Evolutionary conservation across 257 asterid species (phyloP).

Genomic region (Misopates orontium): DNA sequence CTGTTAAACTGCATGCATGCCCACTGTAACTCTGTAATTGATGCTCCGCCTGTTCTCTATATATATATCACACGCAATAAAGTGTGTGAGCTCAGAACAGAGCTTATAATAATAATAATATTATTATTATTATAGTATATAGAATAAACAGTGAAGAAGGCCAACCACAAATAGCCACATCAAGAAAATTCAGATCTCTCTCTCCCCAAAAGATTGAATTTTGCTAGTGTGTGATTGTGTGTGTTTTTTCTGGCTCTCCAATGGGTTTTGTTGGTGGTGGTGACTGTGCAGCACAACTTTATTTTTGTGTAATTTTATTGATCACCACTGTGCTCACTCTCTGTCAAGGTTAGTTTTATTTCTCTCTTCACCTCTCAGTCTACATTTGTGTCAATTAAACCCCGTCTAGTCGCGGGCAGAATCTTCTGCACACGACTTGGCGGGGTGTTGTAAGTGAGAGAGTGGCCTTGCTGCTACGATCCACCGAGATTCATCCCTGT

Average conservation of each 20-base stretch:
- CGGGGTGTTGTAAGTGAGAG: too few relatives aligned
- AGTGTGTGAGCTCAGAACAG: too few relatives aligned
- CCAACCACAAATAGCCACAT: constrained; percentile 73
- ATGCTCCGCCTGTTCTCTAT: too few relatives aligned
- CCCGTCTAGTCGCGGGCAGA: too few relatives aligned
- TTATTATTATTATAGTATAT: neutral
- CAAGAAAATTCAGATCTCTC: constrained; percentile 18
- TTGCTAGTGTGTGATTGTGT: neutral
- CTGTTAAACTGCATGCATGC: too few relatives aligned
- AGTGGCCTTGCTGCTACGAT: too few relatives aligned
- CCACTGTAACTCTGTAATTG: too few relatives aligned
- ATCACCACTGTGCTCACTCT: constrained; percentile 38
- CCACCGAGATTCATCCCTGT: too few relatives aligned
- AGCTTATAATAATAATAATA: neutral
- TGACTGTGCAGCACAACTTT: constrained; percentile 39
- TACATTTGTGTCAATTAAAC: neutral
- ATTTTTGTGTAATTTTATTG: constrained; percentile 44
- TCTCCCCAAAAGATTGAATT: neutral
- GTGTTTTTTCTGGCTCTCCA: constrained; percentile 25
- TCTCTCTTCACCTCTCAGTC: neutral
- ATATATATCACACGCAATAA: too few relatives aligned
- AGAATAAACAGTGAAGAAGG: constrained; percentile 39
- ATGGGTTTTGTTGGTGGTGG: constrained; percentile 47
- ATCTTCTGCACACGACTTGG: too few relatives aligned
- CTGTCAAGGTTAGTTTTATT: constrained; percentile 47